Evolutionary conservation across 1,284 basidiomycete genomes (phyloP).

Genomic region (Porogramme epimiltina): DNA sequence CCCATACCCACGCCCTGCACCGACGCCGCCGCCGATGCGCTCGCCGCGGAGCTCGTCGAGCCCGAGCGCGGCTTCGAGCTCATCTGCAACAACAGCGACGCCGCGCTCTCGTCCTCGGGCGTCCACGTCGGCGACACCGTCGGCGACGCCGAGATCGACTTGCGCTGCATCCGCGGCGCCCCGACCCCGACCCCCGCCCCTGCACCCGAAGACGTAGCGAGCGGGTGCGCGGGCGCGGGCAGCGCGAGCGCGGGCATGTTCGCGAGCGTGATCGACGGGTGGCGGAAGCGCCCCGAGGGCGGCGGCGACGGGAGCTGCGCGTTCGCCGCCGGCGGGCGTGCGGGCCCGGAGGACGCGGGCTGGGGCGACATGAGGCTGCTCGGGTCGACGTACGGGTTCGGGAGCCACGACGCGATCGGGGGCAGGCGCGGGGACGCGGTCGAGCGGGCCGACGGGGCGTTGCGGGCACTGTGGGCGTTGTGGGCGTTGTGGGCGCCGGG

Average conservation of each 20-base stretch:
- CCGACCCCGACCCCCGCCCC: not conserved
- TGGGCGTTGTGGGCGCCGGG: too few species aligned
- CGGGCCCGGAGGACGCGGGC: conserved; percentile 7
- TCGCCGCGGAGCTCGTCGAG: conserved; percentile 15
- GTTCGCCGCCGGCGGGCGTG: conserved; percentile 19
- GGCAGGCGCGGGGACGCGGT: conserved; percentile 40
- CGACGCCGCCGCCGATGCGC: not conserved
- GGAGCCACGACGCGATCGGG: conserved; percentile 50
- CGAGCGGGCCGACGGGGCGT: not conserved
- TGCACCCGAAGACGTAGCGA: not conserved
- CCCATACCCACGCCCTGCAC: too few species aligned
- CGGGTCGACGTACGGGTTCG: conserved; percentile 37
- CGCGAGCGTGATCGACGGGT: conserved; percentile 25
- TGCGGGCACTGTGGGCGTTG: not conserved
- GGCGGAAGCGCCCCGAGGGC: conserved; percentile 38
- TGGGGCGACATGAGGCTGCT: conserved; percentile 30
- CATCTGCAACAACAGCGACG: conserved; percentile 66
- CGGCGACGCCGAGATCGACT: conserved; percentile 18
- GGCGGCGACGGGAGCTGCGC: conserved; percentile 51
- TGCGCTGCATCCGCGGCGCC: conserved; percentile 7
- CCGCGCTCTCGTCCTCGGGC: conserved; percentile 70
- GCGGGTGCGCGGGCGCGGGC: conserved; percentile 36
- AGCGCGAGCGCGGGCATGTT: conserved; percentile 39
- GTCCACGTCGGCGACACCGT: conserved; percentile 46
- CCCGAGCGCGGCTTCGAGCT: conserved; percentile 39